These are phyloP conservation scores for Ilyonectria destructans DNA, from an alignment of 2,329 filamentous ascomycete genomes.

Conservation along the genomic window DNA sequence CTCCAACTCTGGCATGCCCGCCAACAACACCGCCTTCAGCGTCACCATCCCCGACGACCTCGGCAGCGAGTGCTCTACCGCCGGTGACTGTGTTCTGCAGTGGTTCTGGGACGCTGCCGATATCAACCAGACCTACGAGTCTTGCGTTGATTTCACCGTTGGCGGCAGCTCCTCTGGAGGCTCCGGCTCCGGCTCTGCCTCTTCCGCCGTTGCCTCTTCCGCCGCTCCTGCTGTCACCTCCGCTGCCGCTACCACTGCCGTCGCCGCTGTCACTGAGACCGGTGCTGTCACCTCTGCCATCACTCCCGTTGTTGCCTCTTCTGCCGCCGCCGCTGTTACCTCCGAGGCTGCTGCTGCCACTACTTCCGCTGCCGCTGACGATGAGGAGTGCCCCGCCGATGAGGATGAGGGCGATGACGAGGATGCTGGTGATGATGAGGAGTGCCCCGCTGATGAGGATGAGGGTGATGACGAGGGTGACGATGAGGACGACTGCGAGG, in stretches of 20 bases:
- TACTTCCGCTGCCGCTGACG: slow-evolving; percentile 23
- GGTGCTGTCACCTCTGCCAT: slow-evolving; percentile 16
- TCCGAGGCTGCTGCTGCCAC: not conserved
- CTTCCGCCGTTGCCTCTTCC: slow-evolving; percentile 29
- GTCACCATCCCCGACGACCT: slow-evolving; percentile 69
- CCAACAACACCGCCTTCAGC: slow-evolving; percentile 66
- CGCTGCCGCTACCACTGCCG: slow-evolving; percentile 7
- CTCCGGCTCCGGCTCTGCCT: slow-evolving; percentile 20
- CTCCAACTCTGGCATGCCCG: slow-evolving; percentile 57
- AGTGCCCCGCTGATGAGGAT: slow-evolving; percentile 41
- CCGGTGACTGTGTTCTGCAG: slow-evolving; percentile 70
- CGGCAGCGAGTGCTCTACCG: slow-evolving; percentile 61
- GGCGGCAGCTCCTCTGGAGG: slow-evolving; percentile 26
- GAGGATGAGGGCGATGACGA: slow-evolving; percentile 36
- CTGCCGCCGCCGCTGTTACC: slow-evolving; percentile 22
- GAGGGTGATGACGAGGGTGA: slow-evolving; percentile 28
- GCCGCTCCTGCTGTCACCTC: slow-evolving; percentile 18
- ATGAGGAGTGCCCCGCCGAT: slow-evolving; percentile 37
- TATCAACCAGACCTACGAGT: slow-evolving; percentile 75
- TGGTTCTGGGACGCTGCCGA: slow-evolving; percentile 74
- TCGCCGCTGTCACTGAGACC: slow-evolving; percentile 18
- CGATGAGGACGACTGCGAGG: slow-evolving; percentile 31
- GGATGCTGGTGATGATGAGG: slow-evolving; percentile 35
- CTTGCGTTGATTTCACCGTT: slow-evolving; percentile 72
- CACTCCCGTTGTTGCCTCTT: slow-evolving; percentile 27